Conservation (phyloP, 768 basidiomycete genomes). For the Fibroporia radiculosa region DNA sequence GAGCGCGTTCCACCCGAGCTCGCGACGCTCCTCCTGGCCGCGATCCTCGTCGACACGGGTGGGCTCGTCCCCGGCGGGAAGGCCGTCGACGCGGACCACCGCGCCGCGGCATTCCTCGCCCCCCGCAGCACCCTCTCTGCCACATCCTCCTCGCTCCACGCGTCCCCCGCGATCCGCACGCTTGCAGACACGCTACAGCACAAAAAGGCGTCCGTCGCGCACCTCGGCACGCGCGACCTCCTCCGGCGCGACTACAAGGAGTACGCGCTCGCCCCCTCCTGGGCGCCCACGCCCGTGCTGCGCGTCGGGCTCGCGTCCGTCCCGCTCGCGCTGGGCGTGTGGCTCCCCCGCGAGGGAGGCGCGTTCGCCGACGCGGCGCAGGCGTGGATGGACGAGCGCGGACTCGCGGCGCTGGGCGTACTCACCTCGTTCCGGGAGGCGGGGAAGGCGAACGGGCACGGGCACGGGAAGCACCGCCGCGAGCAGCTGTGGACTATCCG, state of each 20-base stretch:
- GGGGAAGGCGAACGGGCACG: slow-evolving; percentile 33
- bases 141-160: slow-evolving; percentile 23
- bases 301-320: slow-evolving; percentile 79
- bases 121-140: slow-evolving; percentile 28
- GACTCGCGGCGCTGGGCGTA: slow-evolving; percentile 65
- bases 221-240: slow-evolving; percentile 66
- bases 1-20: slow-evolving; percentile 46
- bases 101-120: slow-evolving; percentile 57
- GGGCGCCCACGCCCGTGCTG: slow-evolving; percentile 32
- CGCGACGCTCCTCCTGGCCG: slow-evolving; percentile 70
- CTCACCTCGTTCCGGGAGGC: slow-evolving; percentile 61
- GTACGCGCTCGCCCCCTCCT: slow-evolving; percentile 47
- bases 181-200: slow-evolving; percentile 40
- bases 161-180: slow-evolving; percentile 36
- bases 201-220: slow-evolving; percentile 63
- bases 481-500: slow-evolving; percentile 64
- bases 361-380: slow-evolving; percentile 32
- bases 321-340: slow-evolving; percentile 55
- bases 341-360: slow-evolving; percentile 39
- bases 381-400: slow-evolving; percentile 59
- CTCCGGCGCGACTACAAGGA: slow-evolving; percentile 96
- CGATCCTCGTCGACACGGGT: slow-evolving; percentile 81
- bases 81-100: slow-evolving; percentile 54
- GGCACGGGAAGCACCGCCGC: slow-evolving; percentile 51
- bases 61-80: slow-evolving; percentile 77